Conservation (phyloP, 176 grass and related monocot genomes). For the Oropetium thomaeum region DNA sequence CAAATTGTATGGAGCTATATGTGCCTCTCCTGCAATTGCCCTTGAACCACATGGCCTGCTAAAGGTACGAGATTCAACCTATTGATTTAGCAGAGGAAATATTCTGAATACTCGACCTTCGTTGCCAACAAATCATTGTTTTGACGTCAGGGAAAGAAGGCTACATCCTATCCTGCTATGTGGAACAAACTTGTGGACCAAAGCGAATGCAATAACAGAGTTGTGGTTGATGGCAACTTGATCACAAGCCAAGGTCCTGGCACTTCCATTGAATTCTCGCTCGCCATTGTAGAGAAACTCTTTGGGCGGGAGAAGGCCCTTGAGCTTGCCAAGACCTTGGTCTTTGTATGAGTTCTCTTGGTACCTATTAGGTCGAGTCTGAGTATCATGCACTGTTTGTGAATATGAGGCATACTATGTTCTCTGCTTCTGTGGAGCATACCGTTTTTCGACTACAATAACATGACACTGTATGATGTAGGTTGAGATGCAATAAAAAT, state of each 20-base stretch:
- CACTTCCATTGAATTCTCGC: slow-evolving; percentile 62
- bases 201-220: slow-evolving; percentile 62
- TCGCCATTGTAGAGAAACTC: slow-evolving; percentile 63
- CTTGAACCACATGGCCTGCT: slow-evolving; percentile 64
- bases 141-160: slow-evolving; percentile 68
- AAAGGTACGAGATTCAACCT: slow-evolving; percentile 38
- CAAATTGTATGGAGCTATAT: slow-evolving; percentile 76
- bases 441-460: background rate
- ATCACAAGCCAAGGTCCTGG: slow-evolving; percentile 83
- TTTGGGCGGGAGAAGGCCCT: slow-evolving; percentile 55
- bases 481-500: slow-evolving; percentile 25
- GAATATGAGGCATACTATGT: slow-evolving; percentile 30
- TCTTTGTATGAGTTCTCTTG: slow-evolving; percentile 43
- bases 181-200: slow-evolving; percentile 62
- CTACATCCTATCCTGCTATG: slow-evolving; percentile 65
- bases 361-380: background rate
- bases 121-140: background rate
- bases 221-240: slow-evolving; percentile 68
- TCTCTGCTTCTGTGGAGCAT: background rate
- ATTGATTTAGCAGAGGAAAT: background rate
- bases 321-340: slow-evolving; percentile 58
- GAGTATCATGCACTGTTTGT: background rate
- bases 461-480: background rate
- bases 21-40: slow-evolving; percentile 72
- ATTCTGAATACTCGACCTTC: background rate